Conservation (phyloP, 495 filamentous ascomycete species). For the Glonium stellatum region DNA sequence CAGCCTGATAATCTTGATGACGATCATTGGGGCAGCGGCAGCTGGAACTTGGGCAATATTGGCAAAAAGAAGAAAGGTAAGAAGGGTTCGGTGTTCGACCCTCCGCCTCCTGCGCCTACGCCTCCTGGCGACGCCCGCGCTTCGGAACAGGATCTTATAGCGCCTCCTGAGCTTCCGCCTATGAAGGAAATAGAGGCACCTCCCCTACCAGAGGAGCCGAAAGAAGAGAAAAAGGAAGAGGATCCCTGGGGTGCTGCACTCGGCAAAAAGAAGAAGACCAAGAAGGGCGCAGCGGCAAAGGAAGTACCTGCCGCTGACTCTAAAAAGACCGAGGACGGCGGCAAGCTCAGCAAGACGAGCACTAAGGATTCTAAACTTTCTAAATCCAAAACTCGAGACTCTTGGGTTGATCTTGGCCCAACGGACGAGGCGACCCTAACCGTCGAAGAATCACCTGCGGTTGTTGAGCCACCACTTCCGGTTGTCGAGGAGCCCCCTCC, state of each 20-base stretch:
- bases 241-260: neutral
- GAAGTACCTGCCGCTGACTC: neutral
- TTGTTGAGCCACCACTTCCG: conserved; percentile 13
- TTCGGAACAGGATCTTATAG: conserved; percentile 3
- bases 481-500: conserved; percentile 7
- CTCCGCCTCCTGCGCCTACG: conserved; percentile 31
- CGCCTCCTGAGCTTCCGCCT: conserved; percentile 7
- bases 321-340: conserved; percentile 8
- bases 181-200: conserved; percentile 23
- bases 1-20: conserved; percentile 23
- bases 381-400: conserved; percentile 17
- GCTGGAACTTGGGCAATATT: conserved; percentile 18
- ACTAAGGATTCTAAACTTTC: conserved; percentile 25
- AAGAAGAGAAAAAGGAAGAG: conserved; percentile 26
- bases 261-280: conserved; percentile 13
- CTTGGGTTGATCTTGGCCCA: conserved; percentile 15
- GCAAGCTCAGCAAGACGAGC: conserved; percentile 21
- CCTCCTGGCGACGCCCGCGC: conserved; percentile 28
- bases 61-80: conserved; percentile 29
- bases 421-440: conserved; percentile 15
- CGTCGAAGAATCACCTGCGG: conserved; percentile 5
- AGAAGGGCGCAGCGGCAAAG: conserved; percentile 20
- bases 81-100: conserved; percentile 27
- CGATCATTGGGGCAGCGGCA: conserved; percentile 23
- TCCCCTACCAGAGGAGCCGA: conserved; percentile 17